phyloP scores from a whole-genome alignment of 2,329 filamentous ascomycete species.

The Botrytis squamosa region DNA sequence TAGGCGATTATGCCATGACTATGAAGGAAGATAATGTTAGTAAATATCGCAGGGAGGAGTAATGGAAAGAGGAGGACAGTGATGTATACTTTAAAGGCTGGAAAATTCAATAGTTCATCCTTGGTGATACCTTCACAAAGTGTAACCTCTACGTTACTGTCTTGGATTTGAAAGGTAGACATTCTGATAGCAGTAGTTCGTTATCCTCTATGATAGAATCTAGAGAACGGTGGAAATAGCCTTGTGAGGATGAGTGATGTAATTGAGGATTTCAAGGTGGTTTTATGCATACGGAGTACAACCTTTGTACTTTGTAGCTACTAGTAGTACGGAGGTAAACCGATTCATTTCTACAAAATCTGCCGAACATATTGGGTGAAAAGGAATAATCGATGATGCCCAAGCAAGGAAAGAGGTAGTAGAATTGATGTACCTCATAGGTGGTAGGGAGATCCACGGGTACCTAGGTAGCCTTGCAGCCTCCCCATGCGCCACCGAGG shows the following conservation, averaged over 20 bases:
- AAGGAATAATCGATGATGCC: background rate
- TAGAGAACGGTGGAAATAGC: background rate
- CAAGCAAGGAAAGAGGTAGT: background rate
- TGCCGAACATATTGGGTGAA: slow-evolving; percentile 4
- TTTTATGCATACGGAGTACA: slow-evolving; percentile 10
- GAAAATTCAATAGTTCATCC: slow-evolving; percentile 47
- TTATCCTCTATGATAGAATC: background rate
- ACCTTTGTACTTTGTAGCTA: background rate
- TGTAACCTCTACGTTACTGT: slow-evolving; percentile 43
- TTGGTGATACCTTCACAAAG: slow-evolving; percentile 48
- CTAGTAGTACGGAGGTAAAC: background rate
- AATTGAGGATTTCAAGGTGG: background rate
- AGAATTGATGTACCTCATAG: background rate
- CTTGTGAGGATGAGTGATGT: slow-evolving; percentile 9
- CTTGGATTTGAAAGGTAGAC: slow-evolving; percentile 44
- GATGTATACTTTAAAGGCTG: slow-evolving; percentile 47
- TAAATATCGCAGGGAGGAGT: background rate
- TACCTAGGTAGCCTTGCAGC: background rate
- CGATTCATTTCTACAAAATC: background rate
- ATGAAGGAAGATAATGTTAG: background rate
- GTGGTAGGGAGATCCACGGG: background rate
- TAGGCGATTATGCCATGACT: slow-evolving; percentile 20
- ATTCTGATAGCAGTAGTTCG: slow-evolving; percentile 31
- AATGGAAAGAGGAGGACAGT: background rate
- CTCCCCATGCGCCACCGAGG: background rate